phyloP scores from a whole-genome alignment of 176 grass and related monocot species.

The Triticum monococcum region DNA sequence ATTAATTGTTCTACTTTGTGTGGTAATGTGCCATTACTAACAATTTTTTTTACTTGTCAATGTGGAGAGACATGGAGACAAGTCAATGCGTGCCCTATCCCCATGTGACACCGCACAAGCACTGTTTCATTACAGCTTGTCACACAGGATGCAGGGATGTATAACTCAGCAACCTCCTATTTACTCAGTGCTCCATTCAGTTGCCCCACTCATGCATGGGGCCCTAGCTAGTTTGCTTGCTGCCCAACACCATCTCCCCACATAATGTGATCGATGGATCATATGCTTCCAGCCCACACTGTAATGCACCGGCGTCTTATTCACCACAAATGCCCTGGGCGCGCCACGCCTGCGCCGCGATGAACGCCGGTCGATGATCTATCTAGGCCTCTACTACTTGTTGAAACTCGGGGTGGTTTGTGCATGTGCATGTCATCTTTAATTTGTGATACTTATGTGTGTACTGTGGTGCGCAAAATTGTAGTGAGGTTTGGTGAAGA shows the following conservation, averaged over 20 bases:
- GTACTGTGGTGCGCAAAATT: not conserved
- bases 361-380: not conserved
- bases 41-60: not conserved
- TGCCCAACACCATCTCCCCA: conserved; percentile 1
- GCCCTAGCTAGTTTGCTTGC: not conserved
- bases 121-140: conserved; percentile 30
- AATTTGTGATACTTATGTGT: not conserved
- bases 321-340: conserved; percentile 1
- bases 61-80: not conserved
- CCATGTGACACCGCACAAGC: conserved; percentile 27
- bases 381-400: not conserved
- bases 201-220: conserved; percentile 32
- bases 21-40: not conserved
- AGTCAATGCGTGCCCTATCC: not conserved
- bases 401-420: not conserved
- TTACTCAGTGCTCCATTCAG: conserved; percentile 28
- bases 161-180: conserved; percentile 22
- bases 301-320: not conserved
- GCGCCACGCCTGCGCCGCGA: not conserved
- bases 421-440: not conserved
- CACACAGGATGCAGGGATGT: conserved; percentile 8
- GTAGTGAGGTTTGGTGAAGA: not conserved
- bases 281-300: conserved; percentile 16
- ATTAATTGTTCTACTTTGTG: not conserved
- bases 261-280: conserved; percentile 33